Conservation (phyloP, 108 stramenopile genomes). For the Skeletonema tropicum region DNA sequence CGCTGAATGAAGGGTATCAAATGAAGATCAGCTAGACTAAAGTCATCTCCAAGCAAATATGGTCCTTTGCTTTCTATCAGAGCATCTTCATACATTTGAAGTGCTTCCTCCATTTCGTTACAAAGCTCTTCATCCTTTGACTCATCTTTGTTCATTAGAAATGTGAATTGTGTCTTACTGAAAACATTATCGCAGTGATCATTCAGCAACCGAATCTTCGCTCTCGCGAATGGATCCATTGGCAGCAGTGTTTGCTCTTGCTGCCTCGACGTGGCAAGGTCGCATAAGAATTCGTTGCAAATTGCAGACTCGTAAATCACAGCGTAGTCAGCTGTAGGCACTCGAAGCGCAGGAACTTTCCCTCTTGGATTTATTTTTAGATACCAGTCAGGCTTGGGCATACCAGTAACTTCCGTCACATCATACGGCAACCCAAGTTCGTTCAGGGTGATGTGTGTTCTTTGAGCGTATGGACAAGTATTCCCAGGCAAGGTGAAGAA, state of each 20-base stretch:
- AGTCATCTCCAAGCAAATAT: conserved; percentile 45
- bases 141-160: conserved; percentile 53
- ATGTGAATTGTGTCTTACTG: conserved; percentile 45
- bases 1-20: conserved; percentile 54
- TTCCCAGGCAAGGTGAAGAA: conserved; percentile 45
- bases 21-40: conserved; percentile 53
- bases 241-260: conserved; percentile 34
- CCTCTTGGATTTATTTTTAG: conserved; percentile 56
- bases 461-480: conserved; percentile 54
- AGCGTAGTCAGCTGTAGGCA: conserved; percentile 29
- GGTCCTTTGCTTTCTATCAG: conserved; percentile 33
- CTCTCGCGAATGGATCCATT: conserved; percentile 28
- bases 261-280: conserved; percentile 36
- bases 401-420: conserved; percentile 31
- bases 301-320: conserved; percentile 56
- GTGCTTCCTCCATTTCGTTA: conserved; percentile 41
- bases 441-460: conserved; percentile 46
- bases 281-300: conserved; percentile 57
- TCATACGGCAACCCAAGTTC: conserved; percentile 57
- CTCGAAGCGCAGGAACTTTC: conserved; percentile 53
- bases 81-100: conserved; percentile 28
- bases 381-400: conserved; percentile 49
- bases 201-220: conserved; percentile 49
- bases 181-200: conserved; percentile 53
- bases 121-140: conserved; percentile 21